Evolutionary conservation across 2,329 filamentous ascomycete genomes (phyloP).

Genomic region (Hortaea sp.): DNA sequence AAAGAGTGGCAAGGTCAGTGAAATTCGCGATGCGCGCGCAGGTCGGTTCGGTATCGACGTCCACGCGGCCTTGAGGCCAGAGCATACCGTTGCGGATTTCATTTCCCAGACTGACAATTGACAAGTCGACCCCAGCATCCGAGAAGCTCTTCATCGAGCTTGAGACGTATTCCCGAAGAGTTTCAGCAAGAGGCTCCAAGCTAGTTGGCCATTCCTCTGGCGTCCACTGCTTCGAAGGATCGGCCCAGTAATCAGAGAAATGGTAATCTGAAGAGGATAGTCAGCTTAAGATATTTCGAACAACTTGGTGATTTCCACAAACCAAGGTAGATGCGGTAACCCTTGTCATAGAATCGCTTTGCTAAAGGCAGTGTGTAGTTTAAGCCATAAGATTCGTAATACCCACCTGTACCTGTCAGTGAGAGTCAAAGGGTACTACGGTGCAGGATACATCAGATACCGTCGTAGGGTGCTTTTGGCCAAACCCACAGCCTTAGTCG

Average conservation of each 20-base stretch:
- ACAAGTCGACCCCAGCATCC: constrained; percentile 29
- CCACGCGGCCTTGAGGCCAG: constrained; percentile 26
- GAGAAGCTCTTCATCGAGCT: constrained; percentile 31
- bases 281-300: too few species aligned
- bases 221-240: constrained; percentile 26
- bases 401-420: constrained; percentile 5
- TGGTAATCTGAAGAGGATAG: constrained; percentile 17
- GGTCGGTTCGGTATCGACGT: constrained; percentile 27
- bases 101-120: constrained; percentile 33
- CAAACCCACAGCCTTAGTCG: constrained; percentile 23
- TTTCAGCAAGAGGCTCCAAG: constrained; percentile 20
- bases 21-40: constrained; percentile 24
- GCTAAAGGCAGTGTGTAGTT: constrained; percentile 26
- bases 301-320: too few species aligned
- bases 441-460: constrained; percentile 4
- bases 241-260: constrained; percentile 27
- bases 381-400: constrained; percentile 22
- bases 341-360: constrained; percentile 25
- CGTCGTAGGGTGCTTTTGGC: constrained; percentile 19
- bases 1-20: constrained; percentile 24
- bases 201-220: constrained; percentile 27
- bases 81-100: constrained; percentile 31
- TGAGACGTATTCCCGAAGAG: constrained; percentile 26
- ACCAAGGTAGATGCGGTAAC: constrained; percentile 27
- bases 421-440: not conserved